Evolutionary conservation across 345 rosid genomes (phyloP), one percentile per base, ranked within the genome.

Genomic region (Bruguiera gymnorhiza): DNA sequence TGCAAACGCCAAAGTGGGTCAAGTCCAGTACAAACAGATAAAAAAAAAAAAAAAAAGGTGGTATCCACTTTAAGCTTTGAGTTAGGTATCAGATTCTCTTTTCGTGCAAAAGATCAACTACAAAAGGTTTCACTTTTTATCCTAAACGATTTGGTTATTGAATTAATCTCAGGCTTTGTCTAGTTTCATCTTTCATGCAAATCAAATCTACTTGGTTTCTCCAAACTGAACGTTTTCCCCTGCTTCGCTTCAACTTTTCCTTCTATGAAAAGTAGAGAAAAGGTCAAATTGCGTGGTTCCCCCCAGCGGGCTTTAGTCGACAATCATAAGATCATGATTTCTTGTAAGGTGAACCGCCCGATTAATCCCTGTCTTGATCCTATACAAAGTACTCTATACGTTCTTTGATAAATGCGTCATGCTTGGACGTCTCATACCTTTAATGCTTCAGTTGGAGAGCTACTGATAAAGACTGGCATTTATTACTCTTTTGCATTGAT

Each of bases 301-400:
- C 29, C 37, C 27, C 23, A 43, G 36, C 54, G 66, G 63, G 65
- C 78, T 77, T 79, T 70, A 46, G 68, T 81, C 69, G 54, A 85
- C 85, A 85, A 89, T 89, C 75, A 91, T 82, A 87, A 83, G 89
- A 86, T 79, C 76, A 89, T 89, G 90, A 89, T 92, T 82, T 87
- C 81, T 87, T 70, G 93, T 83, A 80, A 74, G 82, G 75, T 34
- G 86, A 71, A 83, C 73, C 70, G 54, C 37, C 82, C 79, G 85
- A 59, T 82, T 24, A 75, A 15, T 29, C 5, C 65, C 5, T 66
- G 75, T 75, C 31, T 66, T 68, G 69, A 67, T 72, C 76, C 82
- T 96, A 88, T 89, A 92, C 90, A 85, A 72, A 63, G 70, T 64
- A 70, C 69, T 76, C 67, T 56, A 67, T 82, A 82, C 88, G 83